These are phyloP conservation scores for Starmerella potacharoeniae DNA, from an alignment of 805 yeast genomes.

Conservation along the genomic window DNA sequence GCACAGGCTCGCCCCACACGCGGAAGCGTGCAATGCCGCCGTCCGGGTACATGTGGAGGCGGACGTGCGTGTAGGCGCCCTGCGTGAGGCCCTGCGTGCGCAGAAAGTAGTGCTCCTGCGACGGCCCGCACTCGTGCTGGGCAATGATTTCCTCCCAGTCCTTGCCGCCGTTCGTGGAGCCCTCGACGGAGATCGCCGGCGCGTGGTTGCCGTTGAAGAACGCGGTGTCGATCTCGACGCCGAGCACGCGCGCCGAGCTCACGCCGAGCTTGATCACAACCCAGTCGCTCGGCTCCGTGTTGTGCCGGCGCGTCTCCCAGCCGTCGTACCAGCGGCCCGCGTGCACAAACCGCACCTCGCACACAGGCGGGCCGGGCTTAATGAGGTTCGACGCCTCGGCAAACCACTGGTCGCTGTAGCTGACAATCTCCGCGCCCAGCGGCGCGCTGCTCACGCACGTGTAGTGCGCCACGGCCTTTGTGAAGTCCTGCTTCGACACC, in stretches of 20 bases:
- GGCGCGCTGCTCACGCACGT: slow-evolving; percentile 72
- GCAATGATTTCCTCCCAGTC: slow-evolving; percentile 64
- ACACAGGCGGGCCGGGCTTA: slow-evolving; percentile 66
- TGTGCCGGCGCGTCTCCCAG: slow-evolving; percentile 97
- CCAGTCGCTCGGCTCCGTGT: slow-evolving; percentile 75
- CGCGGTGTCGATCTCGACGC: slow-evolving; percentile 86
- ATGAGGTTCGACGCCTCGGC: slow-evolving; percentile 84
- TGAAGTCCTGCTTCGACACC: slow-evolving; percentile 20
- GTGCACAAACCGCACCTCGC: slow-evolving; percentile 68
- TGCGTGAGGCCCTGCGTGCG: slow-evolving; percentile 46
- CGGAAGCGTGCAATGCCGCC: slow-evolving; percentile 97
- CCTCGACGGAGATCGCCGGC: slow-evolving; percentile 79
- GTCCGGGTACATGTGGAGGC: slow-evolving; percentile 90
- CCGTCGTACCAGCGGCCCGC: slow-evolving; percentile 98
- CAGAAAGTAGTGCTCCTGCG: slow-evolving; percentile 71
- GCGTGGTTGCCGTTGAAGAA: slow-evolving; percentile 94
- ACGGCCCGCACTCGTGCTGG: slow-evolving; percentile 76
- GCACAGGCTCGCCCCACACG: slow-evolving; percentile 70
- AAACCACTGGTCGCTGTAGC: slow-evolving; percentile 84
- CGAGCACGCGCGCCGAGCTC: slow-evolving; percentile 62
- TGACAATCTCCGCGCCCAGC: slow-evolving; percentile 63
- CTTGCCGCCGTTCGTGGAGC: slow-evolving; percentile 32
- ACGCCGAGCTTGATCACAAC: slow-evolving; percentile 78
- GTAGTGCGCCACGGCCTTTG: slow-evolving; percentile 18
- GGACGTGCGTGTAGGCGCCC: slow-evolving; percentile 60